These are phyloP conservation scores for Aquilaria malaccensis DNA, from an alignment of 345 rosid genomes.

Conservation along the genomic window DNA sequence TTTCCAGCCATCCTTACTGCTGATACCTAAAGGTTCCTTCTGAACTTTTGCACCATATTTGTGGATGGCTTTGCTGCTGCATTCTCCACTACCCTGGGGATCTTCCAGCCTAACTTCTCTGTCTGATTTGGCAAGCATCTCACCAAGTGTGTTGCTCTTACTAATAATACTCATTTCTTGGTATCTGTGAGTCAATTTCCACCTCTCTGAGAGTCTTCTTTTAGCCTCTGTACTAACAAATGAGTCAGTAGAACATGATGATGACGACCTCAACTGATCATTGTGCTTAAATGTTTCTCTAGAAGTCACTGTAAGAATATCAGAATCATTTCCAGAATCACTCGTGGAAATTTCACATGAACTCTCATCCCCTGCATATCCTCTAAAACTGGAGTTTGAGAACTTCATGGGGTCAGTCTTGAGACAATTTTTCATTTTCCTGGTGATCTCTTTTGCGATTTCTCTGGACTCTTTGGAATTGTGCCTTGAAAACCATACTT, in stretches of 20 bases:
- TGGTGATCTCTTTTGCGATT: conserved; percentile 54
- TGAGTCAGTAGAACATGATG: conserved; percentile 53
- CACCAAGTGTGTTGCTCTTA: conserved; percentile 73
- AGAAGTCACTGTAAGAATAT: conserved; percentile 31
- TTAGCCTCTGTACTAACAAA: conserved; percentile 79
- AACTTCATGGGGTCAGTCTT: conserved; percentile 32
- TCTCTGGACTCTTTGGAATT: conserved; percentile 61
- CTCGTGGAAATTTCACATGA: conserved; percentile 55
- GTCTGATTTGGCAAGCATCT: conserved; percentile 85
- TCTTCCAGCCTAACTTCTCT: conserved; percentile 37
- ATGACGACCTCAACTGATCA: conserved; percentile 28
- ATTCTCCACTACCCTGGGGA: conserved; percentile 24
- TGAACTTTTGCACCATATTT: conserved; percentile 19
- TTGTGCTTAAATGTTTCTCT: conserved; percentile 38
- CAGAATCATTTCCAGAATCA: conserved; percentile 69
- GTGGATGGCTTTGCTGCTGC: conserved; percentile 20
- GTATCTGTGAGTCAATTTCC: conserved; percentile 71
- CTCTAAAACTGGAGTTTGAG: conserved; percentile 45
- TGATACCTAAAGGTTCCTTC: conserved; percentile 77
- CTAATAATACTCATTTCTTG: conserved; percentile 44
- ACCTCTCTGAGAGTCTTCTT: conserved; percentile 92
- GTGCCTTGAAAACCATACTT: conserved; percentile 39
- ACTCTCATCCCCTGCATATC: conserved; percentile 78
- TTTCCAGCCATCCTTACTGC: conserved; percentile 98
- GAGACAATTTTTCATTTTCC: conserved; percentile 47